A percentile compares a stretch with the other conserved stretches of the same genome.
phyloP scores from a whole-genome alignment of 192 early-diverging fungal genomes.

The Backusella psychrophila region DNA sequence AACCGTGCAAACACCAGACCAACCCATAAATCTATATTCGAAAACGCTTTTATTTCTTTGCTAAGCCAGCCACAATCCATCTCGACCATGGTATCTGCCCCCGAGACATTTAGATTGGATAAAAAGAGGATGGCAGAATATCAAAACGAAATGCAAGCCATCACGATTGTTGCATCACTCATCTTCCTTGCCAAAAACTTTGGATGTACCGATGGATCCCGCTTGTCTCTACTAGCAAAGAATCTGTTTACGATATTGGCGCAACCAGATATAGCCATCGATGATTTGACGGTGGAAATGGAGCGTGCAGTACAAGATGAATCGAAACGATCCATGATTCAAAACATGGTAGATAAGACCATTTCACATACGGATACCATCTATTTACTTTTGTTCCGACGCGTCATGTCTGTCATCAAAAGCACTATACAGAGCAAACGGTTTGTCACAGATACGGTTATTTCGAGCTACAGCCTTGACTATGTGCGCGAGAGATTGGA shows the following conservation, averaged over 20 bases:
- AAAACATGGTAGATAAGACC: conserved; percentile 46
- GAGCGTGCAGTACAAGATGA: conserved; percentile 8
- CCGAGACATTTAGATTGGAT: conserved; percentile 75
- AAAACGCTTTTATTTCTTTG: conserved; percentile 13
- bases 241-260: conserved; percentile 29
- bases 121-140: conserved; percentile 55
- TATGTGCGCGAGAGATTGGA: conserved; percentile 23
- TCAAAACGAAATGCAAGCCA: conserved; percentile 72
- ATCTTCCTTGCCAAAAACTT: conserved; percentile 69
- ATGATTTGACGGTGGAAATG: conserved; percentile 34
- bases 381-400: conserved; percentile 35
- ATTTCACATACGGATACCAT: conserved; percentile 39
- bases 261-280: conserved; percentile 26
- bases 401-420: conserved; percentile 28
- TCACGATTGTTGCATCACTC: conserved; percentile 65
- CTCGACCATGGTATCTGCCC: conserved; percentile 9
- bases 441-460: conserved; percentile 27
- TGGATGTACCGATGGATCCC: background rate
- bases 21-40: background rate
- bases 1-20: background rate
- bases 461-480: conserved; percentile 31
- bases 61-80: background rate
- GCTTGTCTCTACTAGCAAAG: conserved; percentile 9
- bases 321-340: conserved; percentile 20
- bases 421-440: conserved; percentile 25